These are phyloP conservation scores for Teratosphaeria nubilosa DNA, from an alignment of 2,329 filamentous ascomycete species.

Conservation along the genomic window DNA sequence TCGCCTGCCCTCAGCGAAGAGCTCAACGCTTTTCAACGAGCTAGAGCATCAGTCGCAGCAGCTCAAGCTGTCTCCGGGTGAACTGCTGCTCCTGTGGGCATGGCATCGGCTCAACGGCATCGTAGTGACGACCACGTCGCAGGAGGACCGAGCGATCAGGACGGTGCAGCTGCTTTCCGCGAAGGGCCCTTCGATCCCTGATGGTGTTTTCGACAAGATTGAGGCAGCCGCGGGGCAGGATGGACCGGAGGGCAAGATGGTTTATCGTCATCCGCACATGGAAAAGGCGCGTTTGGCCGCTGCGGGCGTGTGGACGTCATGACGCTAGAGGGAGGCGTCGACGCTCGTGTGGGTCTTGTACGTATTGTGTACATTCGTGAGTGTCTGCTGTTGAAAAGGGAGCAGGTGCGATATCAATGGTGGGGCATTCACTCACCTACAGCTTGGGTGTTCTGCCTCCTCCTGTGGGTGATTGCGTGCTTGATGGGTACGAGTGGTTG, in stretches of 20 bases:
- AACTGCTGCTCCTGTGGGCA: neutral
- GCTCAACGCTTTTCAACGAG: neutral
- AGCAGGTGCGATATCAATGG: too few species aligned
- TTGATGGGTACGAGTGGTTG: too few species aligned
- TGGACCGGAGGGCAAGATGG: neutral
- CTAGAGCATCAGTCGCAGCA: neutral
- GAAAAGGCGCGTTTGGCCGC: neutral
- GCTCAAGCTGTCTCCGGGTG: neutral
- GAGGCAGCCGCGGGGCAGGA: neutral
- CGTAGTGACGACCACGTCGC: neutral
- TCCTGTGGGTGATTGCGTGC: too few species aligned
- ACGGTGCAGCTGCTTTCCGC: neutral
- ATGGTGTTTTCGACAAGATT: neutral
- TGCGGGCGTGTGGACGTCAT: neutral
- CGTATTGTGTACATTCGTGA: too few species aligned
- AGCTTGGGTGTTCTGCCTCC: too few species aligned
- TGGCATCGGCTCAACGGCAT: neutral
- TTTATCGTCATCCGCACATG: neutral
- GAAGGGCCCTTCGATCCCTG: neutral
- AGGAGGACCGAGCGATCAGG: neutral
- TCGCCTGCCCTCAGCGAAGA: neutral
- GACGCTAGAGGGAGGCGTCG: too few species aligned
- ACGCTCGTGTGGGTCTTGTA: too few species aligned
- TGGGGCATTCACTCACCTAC: too few species aligned
- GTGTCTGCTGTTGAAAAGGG: too few species aligned